Percentiles rank a stretch among this genome's conserved stretches.
These are phyloP conservation scores for Elaeis guineensis DNA, from an alignment of 176 grass and related monocot species.

Conservation along the genomic window DNA sequence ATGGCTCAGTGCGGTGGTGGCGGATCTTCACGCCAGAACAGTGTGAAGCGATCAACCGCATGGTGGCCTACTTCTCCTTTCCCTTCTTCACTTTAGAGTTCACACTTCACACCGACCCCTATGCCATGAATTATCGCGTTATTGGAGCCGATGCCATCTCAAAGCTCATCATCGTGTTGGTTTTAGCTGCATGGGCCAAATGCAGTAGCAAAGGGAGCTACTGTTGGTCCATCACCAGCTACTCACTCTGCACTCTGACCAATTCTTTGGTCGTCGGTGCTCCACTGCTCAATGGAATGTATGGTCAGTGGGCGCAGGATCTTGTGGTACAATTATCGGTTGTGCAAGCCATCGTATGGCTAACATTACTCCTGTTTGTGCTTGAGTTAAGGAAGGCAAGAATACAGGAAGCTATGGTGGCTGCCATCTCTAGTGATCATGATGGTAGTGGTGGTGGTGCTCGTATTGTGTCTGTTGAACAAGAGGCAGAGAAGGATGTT, in stretches of 20 bases:
- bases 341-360: conserved; percentile 63
- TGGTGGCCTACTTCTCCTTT: conserved; percentile 67
- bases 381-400: conserved; percentile 55
- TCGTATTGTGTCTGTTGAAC: conserved; percentile 2
- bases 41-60: conserved; percentile 71
- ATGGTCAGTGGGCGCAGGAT: conserved; percentile 51
- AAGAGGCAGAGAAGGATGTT: conserved; percentile 3
- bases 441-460: background rate
- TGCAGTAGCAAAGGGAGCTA: background rate
- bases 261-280: conserved; percentile 48
- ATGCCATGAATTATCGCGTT: conserved; percentile 53
- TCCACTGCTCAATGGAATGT: conserved; percentile 43
- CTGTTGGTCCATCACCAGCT: conserved; percentile 53
- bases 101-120: conserved; percentile 56
- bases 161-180: conserved; percentile 41
- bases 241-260: conserved; percentile 28
- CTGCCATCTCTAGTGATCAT: background rate
- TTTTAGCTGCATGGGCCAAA: conserved; percentile 30
- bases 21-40: conserved; percentile 73
- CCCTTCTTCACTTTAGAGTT: conserved; percentile 92
- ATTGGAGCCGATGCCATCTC: conserved; percentile 63
- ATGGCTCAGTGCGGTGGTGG: conserved; percentile 82
- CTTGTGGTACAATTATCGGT: conserved; percentile 78
- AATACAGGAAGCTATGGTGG: background rate
- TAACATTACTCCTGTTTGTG: conserved; percentile 43